phyloP scores from a whole-genome alignment of 257 asterid genomes.

The Pogostemon cablin region DNA sequence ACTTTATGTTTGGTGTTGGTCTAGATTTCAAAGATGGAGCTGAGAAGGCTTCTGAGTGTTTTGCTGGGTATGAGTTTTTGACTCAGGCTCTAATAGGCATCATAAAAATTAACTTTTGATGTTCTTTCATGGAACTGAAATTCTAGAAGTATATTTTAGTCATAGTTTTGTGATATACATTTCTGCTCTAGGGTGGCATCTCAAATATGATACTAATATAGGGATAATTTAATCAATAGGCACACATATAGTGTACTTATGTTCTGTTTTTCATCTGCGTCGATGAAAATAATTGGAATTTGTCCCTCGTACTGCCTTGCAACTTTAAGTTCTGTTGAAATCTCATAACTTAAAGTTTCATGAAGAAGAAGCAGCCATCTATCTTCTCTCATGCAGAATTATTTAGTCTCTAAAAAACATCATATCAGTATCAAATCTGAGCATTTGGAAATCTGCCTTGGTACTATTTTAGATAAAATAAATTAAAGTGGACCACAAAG shows the following conservation, averaged over 20 bases:
- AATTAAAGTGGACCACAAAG: background rate
- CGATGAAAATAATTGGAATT: background rate
- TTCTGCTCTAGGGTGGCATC: too few species aligned
- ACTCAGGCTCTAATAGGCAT: too few species aligned
- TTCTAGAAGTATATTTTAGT: too few species aligned
- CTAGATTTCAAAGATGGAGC: too few species aligned
- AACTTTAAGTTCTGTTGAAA: slow-evolving; percentile 4
- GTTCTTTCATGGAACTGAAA: too few species aligned
- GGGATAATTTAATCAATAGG: too few species aligned
- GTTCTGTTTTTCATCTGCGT: slow-evolving; percentile 5
- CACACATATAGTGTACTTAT: background rate
- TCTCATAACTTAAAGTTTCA: background rate
- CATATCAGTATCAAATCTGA: background rate
- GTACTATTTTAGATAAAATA: slow-evolving; percentile 5
- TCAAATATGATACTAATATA: too few species aligned
- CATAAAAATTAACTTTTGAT: too few species aligned
- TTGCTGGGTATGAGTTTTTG: too few species aligned
- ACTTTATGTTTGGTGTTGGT: too few species aligned
- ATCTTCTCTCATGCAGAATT: slow-evolving; percentile 13
- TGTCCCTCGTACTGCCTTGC: background rate
- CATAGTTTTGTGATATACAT: too few species aligned
- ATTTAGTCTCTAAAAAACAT: slow-evolving; percentile 7
- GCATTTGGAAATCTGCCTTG: background rate
- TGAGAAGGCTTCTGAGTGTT: too few species aligned
- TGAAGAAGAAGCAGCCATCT: background rate